Evolutionary conservation across 2,329 filamentous ascomycete genomes (phyloP).

Genomic region (Trichophyton simii): DNA sequence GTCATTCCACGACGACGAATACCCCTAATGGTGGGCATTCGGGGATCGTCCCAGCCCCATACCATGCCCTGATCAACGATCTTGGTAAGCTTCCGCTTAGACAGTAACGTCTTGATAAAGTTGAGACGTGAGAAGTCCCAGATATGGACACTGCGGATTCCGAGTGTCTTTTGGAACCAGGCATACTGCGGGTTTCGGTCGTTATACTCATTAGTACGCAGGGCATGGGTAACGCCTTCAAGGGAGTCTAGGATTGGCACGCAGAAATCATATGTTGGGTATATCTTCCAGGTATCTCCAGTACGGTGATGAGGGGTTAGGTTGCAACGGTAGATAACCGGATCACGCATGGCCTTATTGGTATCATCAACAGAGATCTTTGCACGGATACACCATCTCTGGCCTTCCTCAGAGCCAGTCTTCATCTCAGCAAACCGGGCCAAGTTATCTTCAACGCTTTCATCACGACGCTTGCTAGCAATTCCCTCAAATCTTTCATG

Average conservation of each 20-base stretch:
- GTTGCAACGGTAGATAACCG: constrained; percentile 95
- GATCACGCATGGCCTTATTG: constrained; percentile 92
- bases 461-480: constrained; percentile 67
- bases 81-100: constrained; percentile 41
- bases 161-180: constrained; percentile 39
- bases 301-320: constrained; percentile 50
- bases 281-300: constrained; percentile 52
- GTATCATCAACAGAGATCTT: constrained; percentile 85
- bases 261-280: constrained; percentile 49
- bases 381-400: constrained; percentile 81
- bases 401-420: constrained; percentile 62
- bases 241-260: constrained; percentile 45
- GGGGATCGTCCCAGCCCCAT: constrained; percentile 41
- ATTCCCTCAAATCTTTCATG: constrained; percentile 74
- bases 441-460: constrained; percentile 69
- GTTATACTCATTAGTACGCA: constrained; percentile 43
- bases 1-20: constrained; percentile 32
- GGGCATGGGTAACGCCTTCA: constrained; percentile 46
- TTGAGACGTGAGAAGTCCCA: constrained; percentile 44
- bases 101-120: constrained; percentile 39
- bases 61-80: constrained; percentile 37
- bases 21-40: constrained; percentile 40
- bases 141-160: constrained; percentile 35
- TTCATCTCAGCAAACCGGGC: constrained; percentile 90
- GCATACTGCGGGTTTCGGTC: constrained; percentile 35